Conservation (phyloP, 2,329 filamentous ascomycete species). For the Sporothrix globosa region DNA sequence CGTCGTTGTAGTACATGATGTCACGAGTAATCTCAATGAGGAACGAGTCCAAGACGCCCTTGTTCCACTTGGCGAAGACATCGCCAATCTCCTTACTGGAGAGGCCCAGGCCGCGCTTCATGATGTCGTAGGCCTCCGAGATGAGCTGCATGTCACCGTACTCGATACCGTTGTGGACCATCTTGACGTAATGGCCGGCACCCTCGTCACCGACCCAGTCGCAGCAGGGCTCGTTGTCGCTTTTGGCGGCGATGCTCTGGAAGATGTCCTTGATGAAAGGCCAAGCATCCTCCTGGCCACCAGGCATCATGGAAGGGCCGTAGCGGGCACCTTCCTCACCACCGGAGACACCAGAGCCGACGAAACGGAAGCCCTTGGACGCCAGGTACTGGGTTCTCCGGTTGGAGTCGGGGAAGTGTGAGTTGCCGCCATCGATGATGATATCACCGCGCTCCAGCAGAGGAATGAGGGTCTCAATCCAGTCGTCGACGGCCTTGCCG, state of each 20-base stretch:
- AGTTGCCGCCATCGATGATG: constrained; percentile 99
- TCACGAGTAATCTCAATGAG: constrained; percentile 98
- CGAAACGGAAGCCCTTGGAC: constrained; percentile 88
- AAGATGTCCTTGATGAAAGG: constrained; percentile 98
- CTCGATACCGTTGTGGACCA: constrained; percentile 99
- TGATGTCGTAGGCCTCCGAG: constrained; percentile 99
- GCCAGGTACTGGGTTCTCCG: constrained; percentile 88
- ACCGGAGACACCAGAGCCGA: constrained; percentile 96
- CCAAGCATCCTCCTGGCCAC: constrained; percentile 98
- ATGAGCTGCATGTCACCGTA: constrained; percentile 99
- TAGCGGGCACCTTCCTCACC: constrained; percentile 99
- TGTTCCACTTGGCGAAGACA: constrained; percentile 95
- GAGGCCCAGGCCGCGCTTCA: constrained; percentile 95
- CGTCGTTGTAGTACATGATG: constrained; percentile 98
- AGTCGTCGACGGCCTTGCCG: constrained; percentile 95
- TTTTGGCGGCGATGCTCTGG: constrained; percentile 97
- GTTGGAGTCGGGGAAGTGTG: constrained; percentile 98
- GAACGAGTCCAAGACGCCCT: constrained; percentile 97
- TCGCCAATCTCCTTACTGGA: constrained; percentile 94
- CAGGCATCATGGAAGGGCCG: constrained; percentile 96
- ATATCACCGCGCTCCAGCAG: constrained; percentile 86
- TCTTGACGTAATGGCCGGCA: constrained; percentile 99
- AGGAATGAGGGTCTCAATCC: constrained; percentile 92
- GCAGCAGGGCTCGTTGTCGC: constrained; percentile 94
- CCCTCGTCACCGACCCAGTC: constrained; percentile 99